Evolutionary conservation across 768 basidiomycete species (phyloP).

Genomic region (Cubamyces sp.): DNA sequence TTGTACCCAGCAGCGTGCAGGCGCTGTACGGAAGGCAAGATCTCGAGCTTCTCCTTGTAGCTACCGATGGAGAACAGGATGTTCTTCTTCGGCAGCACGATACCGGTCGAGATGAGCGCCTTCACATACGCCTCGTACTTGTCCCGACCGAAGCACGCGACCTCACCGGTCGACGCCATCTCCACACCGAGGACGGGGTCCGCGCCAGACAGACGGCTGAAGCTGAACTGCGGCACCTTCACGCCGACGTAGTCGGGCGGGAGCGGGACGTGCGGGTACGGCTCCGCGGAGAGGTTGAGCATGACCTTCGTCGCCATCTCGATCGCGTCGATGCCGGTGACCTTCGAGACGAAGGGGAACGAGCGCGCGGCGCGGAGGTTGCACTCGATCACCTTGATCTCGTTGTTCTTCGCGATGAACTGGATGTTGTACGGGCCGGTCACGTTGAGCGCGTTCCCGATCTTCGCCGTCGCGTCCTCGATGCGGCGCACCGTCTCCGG

Average conservation of each 20-base stretch:
- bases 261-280: conserved; percentile 88
- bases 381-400: conserved; percentile 99
- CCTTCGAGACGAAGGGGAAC: conserved; percentile 99
- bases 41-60: conserved; percentile 96
- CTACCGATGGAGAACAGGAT: conserved; percentile 96
- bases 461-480: conserved; percentile 96
- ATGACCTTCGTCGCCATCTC: conserved; percentile 99
- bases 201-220: conserved; percentile 93
- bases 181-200: conserved; percentile 98
- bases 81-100: conserved; percentile 94
- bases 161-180: conserved; percentile 99
- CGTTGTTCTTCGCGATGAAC: conserved; percentile 99
- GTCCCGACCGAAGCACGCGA: conserved; percentile 96
- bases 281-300: conserved; percentile 85
- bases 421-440: conserved; percentile 99
- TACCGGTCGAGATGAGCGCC: conserved; percentile 95
- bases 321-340: conserved; percentile 96
- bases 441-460: conserved; percentile 96
- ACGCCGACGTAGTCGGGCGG: conserved; percentile 96
- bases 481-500: conserved; percentile 96
- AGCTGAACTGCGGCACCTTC: conserved; percentile 99
- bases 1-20: conserved; percentile 92
- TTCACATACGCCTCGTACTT: conserved; percentile 99
- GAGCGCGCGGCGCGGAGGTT: conserved; percentile 97
- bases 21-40: conserved; percentile 94